Base-by-base conservation (phyloP, 1,139 yeast species). In the Blastobotrys arbuscula region DNA sequence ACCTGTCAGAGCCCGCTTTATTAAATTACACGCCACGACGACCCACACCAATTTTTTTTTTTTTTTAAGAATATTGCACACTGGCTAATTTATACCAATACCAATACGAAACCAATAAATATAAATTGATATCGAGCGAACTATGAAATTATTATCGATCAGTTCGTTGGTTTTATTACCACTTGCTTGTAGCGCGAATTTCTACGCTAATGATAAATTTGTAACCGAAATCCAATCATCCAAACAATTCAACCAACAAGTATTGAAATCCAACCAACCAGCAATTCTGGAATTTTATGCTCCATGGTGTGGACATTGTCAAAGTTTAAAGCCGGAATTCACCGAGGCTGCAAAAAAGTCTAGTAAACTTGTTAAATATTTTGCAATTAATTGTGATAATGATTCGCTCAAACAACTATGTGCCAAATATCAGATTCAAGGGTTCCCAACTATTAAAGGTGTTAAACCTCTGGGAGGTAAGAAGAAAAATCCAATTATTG, bases 301-400 rank as follows among this genome's bases (percentile, higher is more conserved):
- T 3, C 97, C 97, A 35, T 92, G 97, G 97, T 92, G 97, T 68
- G 86, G 87, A 19, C 87, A 84, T 70, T 85, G 94, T 69, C 79
- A 82, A 68, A 75, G 70, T 57, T 72, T 84, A 62, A 79, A 79
- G 35, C 88, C 92, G 45, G 76, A 78, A 1, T 84, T 73, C 63
- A 71, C 73, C 50, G 83, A 81, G 59, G 78, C 84, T 19, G 95
- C 88, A 12, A 78, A 77, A 49, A 67, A 69, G 38, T 69, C 85
- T 12, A 73, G 74, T 26, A 84, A 83, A 44, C 67, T 79, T 47
- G 81, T 81, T 19, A 81, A 83, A 56, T 85, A 89, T 15, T 96
- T 81, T 2, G 86, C 96, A 13, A 90, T 92, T 8, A 82, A 90
- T 66, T 92, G 98, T 70, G 96, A 90, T 61, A 74, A 75, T 46